Evolutionary conservation across 2,329 filamentous ascomycete genomes (phyloP).

Genomic region (Xylariales sp.): DNA sequence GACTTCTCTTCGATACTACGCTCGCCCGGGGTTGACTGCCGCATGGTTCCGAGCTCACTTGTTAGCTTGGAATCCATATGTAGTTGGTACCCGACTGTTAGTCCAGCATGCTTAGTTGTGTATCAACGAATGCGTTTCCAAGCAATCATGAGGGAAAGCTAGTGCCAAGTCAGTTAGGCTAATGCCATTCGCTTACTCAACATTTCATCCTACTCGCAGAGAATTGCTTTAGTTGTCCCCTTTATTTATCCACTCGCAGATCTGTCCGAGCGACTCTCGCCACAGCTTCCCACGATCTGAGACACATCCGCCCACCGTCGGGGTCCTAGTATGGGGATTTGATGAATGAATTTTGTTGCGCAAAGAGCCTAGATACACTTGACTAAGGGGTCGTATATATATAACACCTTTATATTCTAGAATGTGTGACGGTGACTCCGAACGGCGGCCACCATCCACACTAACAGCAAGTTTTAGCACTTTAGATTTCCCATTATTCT

Average conservation of each 20-base stretch:
- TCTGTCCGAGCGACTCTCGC: background rate
- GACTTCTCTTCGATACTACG: background rate
- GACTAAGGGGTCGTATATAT: too few relatives aligned
- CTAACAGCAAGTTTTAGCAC: too few relatives aligned
- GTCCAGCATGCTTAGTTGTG: background rate
- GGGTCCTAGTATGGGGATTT: too few relatives aligned
- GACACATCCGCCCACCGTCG: too few relatives aligned
- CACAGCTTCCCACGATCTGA: background rate
- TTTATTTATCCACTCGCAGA: background rate
- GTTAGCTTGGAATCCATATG: background rate
- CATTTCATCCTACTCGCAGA: background rate
- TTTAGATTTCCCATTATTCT: too few relatives aligned
- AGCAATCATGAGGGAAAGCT: background rate
- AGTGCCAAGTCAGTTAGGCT: background rate
- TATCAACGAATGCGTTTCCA: background rate
- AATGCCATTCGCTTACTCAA: background rate
- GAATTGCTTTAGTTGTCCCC: background rate
- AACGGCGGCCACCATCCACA: too few relatives aligned
- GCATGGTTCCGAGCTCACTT: background rate
- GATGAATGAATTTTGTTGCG: too few relatives aligned
- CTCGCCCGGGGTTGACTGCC: background rate
- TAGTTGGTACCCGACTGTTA: background rate
- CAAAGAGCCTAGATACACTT: too few relatives aligned
- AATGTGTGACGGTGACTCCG: too few relatives aligned
- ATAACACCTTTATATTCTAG: too few relatives aligned